Conservation (phyloP, 2,329 filamentous ascomycete genomes). For the Xylariaceae sp. region DNA sequence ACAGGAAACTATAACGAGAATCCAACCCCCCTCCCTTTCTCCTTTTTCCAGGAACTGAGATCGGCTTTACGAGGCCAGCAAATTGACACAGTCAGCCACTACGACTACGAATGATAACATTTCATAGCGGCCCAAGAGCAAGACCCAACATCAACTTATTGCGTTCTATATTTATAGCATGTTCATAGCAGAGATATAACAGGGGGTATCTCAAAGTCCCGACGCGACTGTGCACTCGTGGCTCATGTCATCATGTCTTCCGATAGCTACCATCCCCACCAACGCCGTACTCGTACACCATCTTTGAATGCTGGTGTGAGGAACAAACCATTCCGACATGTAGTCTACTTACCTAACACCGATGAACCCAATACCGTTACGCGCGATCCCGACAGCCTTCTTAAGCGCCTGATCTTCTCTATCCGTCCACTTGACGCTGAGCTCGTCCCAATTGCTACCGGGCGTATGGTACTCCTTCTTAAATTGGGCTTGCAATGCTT, state of each 20-base stretch:
- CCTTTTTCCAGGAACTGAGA: no score
- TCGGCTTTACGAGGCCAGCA: no score
- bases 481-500: slow-evolving; percentile 62
- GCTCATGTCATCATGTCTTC: neutral
- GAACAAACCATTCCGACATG: neutral
- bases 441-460: slow-evolving; percentile 66
- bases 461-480: slow-evolving; percentile 66
- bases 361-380: slow-evolving; percentile 66
- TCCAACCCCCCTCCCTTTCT: no score
- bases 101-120: neutral
- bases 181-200: neutral
- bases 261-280: neutral
- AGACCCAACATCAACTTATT: neutral
- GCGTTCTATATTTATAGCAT: neutral
- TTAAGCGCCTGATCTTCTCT: slow-evolving; percentile 65
- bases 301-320: neutral
- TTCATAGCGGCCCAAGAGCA: neutral
- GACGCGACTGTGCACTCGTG: neutral
- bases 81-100: neutral
- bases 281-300: neutral
- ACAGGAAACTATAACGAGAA: no score
- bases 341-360: slow-evolving; percentile 57
- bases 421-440: slow-evolving; percentile 70
- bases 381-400: slow-evolving; percentile 57
- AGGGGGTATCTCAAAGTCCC: neutral